These are phyloP conservation scores for Monilinia fructicola DNA, from an alignment of 2,329 filamentous ascomycete genomes.

Conservation along the genomic window DNA sequence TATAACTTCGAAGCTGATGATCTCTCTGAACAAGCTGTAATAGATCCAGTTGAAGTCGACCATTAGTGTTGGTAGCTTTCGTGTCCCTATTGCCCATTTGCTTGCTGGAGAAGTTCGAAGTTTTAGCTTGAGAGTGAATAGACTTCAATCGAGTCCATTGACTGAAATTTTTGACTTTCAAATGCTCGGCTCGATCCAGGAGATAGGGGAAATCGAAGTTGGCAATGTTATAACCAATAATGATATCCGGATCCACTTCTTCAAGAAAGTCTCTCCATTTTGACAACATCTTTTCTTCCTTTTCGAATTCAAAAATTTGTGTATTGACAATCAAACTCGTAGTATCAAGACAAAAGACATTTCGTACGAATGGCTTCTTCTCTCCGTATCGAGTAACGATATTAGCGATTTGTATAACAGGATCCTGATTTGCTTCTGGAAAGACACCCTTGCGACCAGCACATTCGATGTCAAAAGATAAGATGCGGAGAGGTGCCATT, in stretches of 20 bases:
- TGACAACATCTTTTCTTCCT: constrained; percentile 86
- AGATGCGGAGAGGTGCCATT: constrained; percentile 87
- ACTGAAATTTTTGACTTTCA: constrained; percentile 78
- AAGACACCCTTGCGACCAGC: constrained; percentile 97
- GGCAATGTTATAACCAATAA: constrained; percentile 97
- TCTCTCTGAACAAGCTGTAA: constrained; percentile 95
- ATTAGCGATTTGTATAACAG: constrained; percentile 97
- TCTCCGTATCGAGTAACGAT: constrained; percentile 94
- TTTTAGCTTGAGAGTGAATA: constrained; percentile 68
- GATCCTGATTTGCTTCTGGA: constrained; percentile 85
- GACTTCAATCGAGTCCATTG: constrained; percentile 81
- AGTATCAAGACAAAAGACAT: constrained; percentile 92
- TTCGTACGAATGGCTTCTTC: constrained; percentile 90
- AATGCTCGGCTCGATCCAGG: constrained; percentile 78
- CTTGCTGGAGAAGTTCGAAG: constrained; percentile 91
- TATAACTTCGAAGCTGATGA: constrained; percentile 93
- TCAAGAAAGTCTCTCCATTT: constrained; percentile 89
- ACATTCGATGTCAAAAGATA: constrained; percentile 99
- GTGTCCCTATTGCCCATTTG: constrained; percentile 97
- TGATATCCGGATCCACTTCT: constrained; percentile 91
- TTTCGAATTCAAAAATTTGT: constrained; percentile 78
- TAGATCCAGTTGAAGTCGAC: constrained; percentile 86
- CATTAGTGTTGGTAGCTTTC: constrained; percentile 92
- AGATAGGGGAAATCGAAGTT: constrained; percentile 99
- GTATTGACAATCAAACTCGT: constrained; percentile 95